Evolutionary conservation across 768 basidiomycete genomes (phyloP).

Genomic region (Leccinum ochraceum): DNA sequence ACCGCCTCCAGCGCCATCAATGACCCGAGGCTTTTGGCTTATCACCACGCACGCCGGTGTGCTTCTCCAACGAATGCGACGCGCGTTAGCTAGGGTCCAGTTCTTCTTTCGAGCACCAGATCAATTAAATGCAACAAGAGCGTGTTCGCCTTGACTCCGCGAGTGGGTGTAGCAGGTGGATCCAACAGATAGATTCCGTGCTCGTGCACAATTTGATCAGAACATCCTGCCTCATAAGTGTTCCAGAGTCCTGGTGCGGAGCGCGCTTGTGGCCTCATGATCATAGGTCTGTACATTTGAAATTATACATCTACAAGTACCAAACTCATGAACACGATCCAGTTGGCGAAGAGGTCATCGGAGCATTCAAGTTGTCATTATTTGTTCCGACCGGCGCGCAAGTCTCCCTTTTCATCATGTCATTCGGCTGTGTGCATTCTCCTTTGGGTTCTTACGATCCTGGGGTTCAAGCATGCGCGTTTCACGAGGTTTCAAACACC

Average conservation of each 20-base stretch:
- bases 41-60: slow-evolving; percentile 16
- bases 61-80: slow-evolving; percentile 1
- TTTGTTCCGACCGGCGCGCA: slow-evolving; percentile 1
- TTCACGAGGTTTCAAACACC: slow-evolving; percentile 19
- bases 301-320: slow-evolving; percentile 19
- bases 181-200: slow-evolving; percentile 6
- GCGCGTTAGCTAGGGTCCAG: slow-evolving; percentile 21
- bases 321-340: slow-evolving; percentile 9
- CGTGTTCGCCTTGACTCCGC: slow-evolving; percentile 23
- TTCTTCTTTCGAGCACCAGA: slow-evolving; percentile 10
- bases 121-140: slow-evolving; percentile 13
- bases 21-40: background rate
- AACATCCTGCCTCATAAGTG: background rate
- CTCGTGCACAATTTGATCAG: slow-evolving; percentile 6
- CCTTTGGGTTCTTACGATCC: slow-evolving; percentile 20
- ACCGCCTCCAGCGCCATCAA: background rate
- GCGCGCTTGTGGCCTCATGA: slow-evolving; percentile 3
- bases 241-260: slow-evolving; percentile 8
- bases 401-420: slow-evolving; percentile 11
- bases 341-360: slow-evolving; percentile 4
- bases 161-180: slow-evolving; percentile 15
- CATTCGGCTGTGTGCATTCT: slow-evolving; percentile 28
- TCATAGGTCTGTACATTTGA: slow-evolving; percentile 13
- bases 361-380: slow-evolving; percentile 6
- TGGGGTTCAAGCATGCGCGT: slow-evolving; percentile 18